Evolutionary conservation across 2,329 filamentous ascomycete species (phyloP), one percentile per base, ranked within the genome.

Genomic region (Aspergillus neoniger): DNA sequence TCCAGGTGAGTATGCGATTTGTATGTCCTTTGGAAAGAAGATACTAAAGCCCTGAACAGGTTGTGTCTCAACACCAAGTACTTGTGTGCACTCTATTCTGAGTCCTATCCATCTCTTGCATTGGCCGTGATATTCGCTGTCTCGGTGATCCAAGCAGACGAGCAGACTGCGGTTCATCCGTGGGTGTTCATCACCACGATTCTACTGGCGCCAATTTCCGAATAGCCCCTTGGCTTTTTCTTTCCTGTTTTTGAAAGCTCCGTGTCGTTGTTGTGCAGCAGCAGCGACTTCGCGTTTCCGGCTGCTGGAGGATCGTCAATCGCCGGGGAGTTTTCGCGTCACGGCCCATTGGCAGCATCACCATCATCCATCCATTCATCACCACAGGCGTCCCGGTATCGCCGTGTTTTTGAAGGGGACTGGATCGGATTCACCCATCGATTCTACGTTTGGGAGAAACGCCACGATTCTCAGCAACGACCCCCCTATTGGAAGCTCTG

Each of bases 281-380:
- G 51, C 52, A 55, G 61, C 57, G 47, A 32, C 55, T 63, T 55
- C 61, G 54, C 58, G 32, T 63, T 63, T 55, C 55, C 53, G 38
- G 55, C 49, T 36, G 14, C n/a, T 28, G 53, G 49, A 50, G 49
- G 39, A 60, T 55, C 61, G 30, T 47, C 61, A 55, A 25, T 48
- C 60, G 41, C 38, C 49, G 41, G 43, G 19, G 36, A 36, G 49
- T 30, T 41, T 56, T 58, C 55, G 61, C 58, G 58, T 55, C 58
- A 51, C 23, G 47, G 41, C 38, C 49, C 36, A 51, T 55, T 47
- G 8, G 39, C 61, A 56, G 54, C 41, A 48, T 25, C 15, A 57
- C 49, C 21, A 41, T 15, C 28, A 43, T 15, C 38, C 38, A 39
- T 5, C 32, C 4, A 19, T 30, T 23, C 23, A n/a, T 30, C 44